These are phyloP conservation scores for Omphalea diandra DNA, from an alignment of 441 rosid species.

Conservation along the genomic window DNA sequence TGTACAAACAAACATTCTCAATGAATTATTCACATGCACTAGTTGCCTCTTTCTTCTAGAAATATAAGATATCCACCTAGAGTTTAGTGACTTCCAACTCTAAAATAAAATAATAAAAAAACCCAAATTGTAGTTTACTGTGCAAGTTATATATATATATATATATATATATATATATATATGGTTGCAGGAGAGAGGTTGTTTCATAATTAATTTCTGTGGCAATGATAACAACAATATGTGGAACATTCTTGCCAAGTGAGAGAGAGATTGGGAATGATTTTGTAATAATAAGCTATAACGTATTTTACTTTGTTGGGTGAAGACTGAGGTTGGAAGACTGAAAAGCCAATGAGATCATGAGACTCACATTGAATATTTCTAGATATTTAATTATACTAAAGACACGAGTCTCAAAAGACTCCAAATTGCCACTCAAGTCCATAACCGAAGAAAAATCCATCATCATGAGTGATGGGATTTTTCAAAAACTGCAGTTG, in stretches of 20 bases:
- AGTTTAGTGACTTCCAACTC: constrained; percentile 32
- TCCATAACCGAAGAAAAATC: constrained; percentile 18
- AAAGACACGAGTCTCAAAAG: constrained; percentile 47
- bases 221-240: not conserved
- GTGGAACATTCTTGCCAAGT: constrained; percentile 11
- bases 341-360: constrained; percentile 9
- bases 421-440: constrained; percentile 35
- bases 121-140: not conserved
- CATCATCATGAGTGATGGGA: constrained; percentile 22
- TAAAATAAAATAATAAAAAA: constrained; percentile 7
- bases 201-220: not conserved
- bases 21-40: constrained; percentile 3
- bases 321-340: not conserved
- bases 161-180: not conserved
- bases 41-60: constrained; percentile 20
- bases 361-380: not conserved
- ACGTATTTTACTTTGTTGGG: not conserved
- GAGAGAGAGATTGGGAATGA: constrained; percentile 28
- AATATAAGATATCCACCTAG: constrained; percentile 24
- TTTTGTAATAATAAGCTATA: constrained; percentile 34
- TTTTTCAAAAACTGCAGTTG: not conserved
- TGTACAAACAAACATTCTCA: not conserved
- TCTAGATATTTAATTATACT: not conserved
- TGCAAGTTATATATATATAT: constrained; percentile 15
- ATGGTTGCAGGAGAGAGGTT: constrained; percentile 11